Conservation (phyloP, 2,329 filamentous ascomycete species). For the Mycocentrospora acerina region DNA sequence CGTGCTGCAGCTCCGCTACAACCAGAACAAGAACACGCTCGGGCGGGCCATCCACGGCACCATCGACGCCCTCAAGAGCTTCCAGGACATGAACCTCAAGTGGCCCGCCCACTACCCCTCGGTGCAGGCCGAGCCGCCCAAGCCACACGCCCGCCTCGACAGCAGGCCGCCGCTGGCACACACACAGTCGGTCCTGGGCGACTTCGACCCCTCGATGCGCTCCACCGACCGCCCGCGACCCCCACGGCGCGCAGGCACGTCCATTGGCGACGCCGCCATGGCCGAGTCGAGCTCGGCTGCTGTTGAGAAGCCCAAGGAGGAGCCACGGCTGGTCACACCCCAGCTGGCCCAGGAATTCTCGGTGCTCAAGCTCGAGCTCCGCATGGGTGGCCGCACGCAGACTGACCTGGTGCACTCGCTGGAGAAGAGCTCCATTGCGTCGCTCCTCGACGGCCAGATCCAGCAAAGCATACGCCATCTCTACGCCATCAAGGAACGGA, state of each 20-base stretch:
- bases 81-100: conserved; percentile 84
- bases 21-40: conserved; percentile 85
- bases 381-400: conserved; percentile 83
- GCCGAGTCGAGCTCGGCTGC: conserved; percentile 73
- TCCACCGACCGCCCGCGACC: conserved; percentile 51
- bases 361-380: conserved; percentile 89
- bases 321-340: conserved; percentile 83
- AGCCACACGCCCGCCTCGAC: conserved; percentile 47
- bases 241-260: conserved; percentile 72
- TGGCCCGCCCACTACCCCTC: conserved; percentile 97
- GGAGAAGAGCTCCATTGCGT: conserved; percentile 87
- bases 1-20: conserved; percentile 92
- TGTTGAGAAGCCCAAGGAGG: conserved; percentile 61
- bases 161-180: conserved; percentile 65
- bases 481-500: conserved; percentile 81
- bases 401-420: conserved; percentile 90
- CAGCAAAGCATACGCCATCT: conserved; percentile 91
- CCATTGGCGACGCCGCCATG: conserved; percentile 57
- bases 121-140: conserved; percentile 58
- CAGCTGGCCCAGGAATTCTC: conserved; percentile 97
- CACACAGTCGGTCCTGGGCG: conserved; percentile 61
- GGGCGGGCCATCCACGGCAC: conserved; percentile 84
- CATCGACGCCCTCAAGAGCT: conserved; percentile 76
- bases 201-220: conserved; percentile 44
- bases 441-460: conserved; percentile 90